Evolutionary conservation across 768 basidiomycete genomes (phyloP), one percentile per base, ranked within the genome.

Genomic region (Phaffia australis): DNA sequence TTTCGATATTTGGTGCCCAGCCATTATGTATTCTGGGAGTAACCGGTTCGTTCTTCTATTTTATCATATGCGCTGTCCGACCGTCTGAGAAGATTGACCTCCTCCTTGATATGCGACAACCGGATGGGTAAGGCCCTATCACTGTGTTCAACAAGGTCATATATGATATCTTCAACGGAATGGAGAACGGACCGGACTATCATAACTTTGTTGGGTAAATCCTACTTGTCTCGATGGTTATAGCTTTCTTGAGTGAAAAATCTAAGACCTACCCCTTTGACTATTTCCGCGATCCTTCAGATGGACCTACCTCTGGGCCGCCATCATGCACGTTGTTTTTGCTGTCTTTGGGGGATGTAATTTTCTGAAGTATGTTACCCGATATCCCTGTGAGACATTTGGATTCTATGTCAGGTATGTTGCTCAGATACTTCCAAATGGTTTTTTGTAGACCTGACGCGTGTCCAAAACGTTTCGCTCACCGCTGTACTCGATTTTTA

Each of bases 141-240:
- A 92, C 90, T 3, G 88, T 94, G 11, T 85, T 92, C 71, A 93
- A 92, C 79, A 89, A 88, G 78, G 89, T 87, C 1, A 89, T 93
- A 54, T 91, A 82, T 74, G 81, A 85, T 71, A 88, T 92, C 66
- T 78, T 89, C 63, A 74, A 74, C 16, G 68, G 66, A 7, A 30
- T 25, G 3, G 29, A 64, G 1, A 66, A 73, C 57, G 73, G 85
- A 6, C 89, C 89, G 1, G 75, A 81, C 60, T 94, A 92, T 73
- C 81, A 91, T 16, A 86, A 87, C 47, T 92, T 92, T 72, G 81
- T 93, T 11, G 89, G 89, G 60, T 66, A 29, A 54, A 35, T 3
- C n/a, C 8, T 25, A 6, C 6, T 29, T 35, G 15, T 18, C 14
- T 42, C 48, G 25, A 16, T 3, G 15, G 25, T 27, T 25, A 8